Evolutionary conservation across 2,329 filamentous ascomycete species (phyloP), one percentile per base, ranked within the genome.

Genomic region (Delphinella strobiligena): DNA sequence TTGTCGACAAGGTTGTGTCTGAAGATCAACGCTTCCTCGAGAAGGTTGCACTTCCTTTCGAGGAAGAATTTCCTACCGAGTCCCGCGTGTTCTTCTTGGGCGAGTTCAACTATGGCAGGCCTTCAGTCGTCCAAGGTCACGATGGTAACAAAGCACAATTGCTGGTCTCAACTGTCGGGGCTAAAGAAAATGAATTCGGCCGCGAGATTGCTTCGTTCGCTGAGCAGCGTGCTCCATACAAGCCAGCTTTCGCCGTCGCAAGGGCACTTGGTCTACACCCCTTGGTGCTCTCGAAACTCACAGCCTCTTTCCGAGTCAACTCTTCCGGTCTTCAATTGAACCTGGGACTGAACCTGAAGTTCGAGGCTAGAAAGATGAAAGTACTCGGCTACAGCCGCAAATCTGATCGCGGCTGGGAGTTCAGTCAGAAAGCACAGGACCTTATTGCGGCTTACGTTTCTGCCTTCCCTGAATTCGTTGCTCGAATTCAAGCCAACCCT

Each of bases 341-440:
- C 52, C 67, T 98, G 17, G 91, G 91, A 0, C 69, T 98, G 45
- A 98, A 98, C 54, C 71, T 98, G 49, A 98, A 98, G 60, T 98
- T 98, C 44, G 91, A 98, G 58, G 85, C 78, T 2, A 89, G 85
- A 63, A 94, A 95, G 62, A 73, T 88, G 51, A 98, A 98, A 64
- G 91, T 98, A 5, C 66, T 98, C 22, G 91, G 91, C 1, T 98
- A 95, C 61, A 94, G 89, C 17, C 82, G 87, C 51, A 91, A 91
- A 55, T 80, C 79, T 3, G 69, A 77, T 10, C 82, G 77, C 19
- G 91, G 93, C 4, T 98, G 93, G 93, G 91, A 98, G 60, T 98
- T 94, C 59, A 95, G 88, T 53, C 72, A 76, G 36, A 80, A 84
- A 49, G 88, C 91, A 1, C 71, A 95, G 42, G 72, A 80, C 34